phyloP scores from a whole-genome alignment of 139 green algal genomes.

The Chlorella ohadii region DNA sequence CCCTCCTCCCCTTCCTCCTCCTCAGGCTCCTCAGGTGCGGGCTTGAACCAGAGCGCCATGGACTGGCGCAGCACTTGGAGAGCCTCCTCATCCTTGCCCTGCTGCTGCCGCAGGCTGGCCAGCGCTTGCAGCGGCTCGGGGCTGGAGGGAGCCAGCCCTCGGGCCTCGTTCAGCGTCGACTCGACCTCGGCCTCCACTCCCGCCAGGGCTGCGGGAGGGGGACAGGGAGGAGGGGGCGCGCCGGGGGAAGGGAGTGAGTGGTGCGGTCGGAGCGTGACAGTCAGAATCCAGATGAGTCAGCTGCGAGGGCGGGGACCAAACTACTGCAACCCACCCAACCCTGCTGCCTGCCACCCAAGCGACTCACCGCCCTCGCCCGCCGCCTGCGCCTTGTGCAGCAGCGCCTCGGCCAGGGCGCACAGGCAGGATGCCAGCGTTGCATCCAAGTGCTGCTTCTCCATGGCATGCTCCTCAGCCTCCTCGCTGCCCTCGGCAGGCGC shows the following conservation, averaged over 20 bases:
- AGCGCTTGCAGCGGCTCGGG: slow-evolving; percentile 80
- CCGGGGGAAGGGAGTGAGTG: background rate
- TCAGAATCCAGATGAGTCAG: too few relatives aligned
- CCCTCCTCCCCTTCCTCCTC: slow-evolving; percentile 20
- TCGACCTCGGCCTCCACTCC: slow-evolving; percentile 39
- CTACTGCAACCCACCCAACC: too few relatives aligned
- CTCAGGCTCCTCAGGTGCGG: slow-evolving; percentile 31
- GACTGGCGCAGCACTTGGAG: slow-evolving; percentile 66
- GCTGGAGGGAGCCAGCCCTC: slow-evolving; percentile 37
- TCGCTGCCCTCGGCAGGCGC: background rate
- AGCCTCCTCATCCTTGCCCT: slow-evolving; percentile 70
- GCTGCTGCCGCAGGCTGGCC: slow-evolving; percentile 65
- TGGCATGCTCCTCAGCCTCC: background rate
- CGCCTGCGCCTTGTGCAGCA: slow-evolving; percentile 48
- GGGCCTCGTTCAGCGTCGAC: slow-evolving; percentile 55
- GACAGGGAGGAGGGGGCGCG: too few relatives aligned
- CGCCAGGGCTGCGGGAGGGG: background rate
- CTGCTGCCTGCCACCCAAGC: too few relatives aligned
- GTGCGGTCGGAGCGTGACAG: too few relatives aligned
- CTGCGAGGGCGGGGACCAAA: too few relatives aligned
- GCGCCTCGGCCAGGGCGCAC: slow-evolving; percentile 74
- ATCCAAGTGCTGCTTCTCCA: slow-evolving; percentile 39
- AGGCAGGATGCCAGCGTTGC: slow-evolving; percentile 60
- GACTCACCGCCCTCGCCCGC: slow-evolving; percentile 26
- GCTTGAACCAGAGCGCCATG: slow-evolving; percentile 77